A percentile compares a stretch with the other conserved stretches of the same genome.
These are phyloP conservation scores for Dendrobium catenatum DNA, from an alignment of 106 monocot genomes.

Conservation along the genomic window DNA sequence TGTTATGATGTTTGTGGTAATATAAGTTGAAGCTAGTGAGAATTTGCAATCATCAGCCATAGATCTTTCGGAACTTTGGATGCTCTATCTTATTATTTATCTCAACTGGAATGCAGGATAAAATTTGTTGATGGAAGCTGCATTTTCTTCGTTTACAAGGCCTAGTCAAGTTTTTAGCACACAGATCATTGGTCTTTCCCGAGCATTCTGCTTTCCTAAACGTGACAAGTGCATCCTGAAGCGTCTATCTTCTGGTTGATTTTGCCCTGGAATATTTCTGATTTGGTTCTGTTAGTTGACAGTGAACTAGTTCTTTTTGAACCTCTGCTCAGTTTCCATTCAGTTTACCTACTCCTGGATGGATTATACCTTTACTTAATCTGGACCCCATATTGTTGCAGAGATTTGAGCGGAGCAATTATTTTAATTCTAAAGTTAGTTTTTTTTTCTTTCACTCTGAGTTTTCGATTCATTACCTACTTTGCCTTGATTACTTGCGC, in stretches of 20 bases:
- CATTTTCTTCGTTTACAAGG: constrained; percentile 11
- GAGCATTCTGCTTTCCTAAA: constrained; percentile 1
- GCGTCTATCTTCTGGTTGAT: not conserved
- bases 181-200: not conserved
- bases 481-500: constrained; percentile 4
- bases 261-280: not conserved
- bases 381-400: not conserved
- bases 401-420: not conserved
- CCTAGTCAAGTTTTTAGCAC: constrained; percentile 1
- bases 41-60: no score
- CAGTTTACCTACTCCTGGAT: not conserved
- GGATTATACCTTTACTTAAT: not conserved
- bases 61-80: no score
- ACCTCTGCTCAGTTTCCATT: not conserved
- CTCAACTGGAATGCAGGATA: not conserved
- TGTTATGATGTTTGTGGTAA: no score
- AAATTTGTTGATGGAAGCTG: constrained; percentile 15
- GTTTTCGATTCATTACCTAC: not conserved
- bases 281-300: not conserved
- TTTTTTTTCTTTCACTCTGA: not conserved
- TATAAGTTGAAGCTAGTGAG: no score
- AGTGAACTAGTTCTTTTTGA: not conserved
- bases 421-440: not conserved
- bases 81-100: no score
- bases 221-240: not conserved